Evolutionary conservation across 2,329 filamentous ascomycete genomes (phyloP).

Genomic region (Colletotrichum gloeosporioides): DNA sequence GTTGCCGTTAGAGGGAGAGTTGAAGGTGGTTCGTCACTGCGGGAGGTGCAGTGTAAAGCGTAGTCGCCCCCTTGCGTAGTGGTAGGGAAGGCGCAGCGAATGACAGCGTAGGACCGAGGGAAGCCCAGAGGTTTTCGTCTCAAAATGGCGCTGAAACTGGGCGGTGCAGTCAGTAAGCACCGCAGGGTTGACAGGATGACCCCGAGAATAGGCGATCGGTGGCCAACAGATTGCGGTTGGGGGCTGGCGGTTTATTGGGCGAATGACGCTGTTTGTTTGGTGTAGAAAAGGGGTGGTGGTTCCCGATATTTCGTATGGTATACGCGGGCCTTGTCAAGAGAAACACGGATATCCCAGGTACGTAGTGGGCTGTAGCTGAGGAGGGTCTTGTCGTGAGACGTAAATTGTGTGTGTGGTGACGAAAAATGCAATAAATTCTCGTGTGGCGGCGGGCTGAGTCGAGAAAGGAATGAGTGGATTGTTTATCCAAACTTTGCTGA

Average conservation of each 20-base stretch:
- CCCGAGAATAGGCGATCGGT: conserved; percentile 4
- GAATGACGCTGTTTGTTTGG: neutral
- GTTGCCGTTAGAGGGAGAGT: neutral
- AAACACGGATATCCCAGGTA: conserved; percentile 17
- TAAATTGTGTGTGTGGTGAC: neutral
- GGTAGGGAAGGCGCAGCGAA: conserved; percentile 3
- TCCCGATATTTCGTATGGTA: neutral
- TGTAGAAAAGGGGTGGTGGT: conserved; percentile 2
- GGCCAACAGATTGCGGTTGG: conserved; percentile 2
- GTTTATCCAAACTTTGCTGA: neutral
- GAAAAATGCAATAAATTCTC: neutral
- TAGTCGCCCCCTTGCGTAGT: conserved; percentile 2
- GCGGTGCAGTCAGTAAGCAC: conserved; percentile 20
- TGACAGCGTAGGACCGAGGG: neutral
- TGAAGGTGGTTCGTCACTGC: conserved; percentile 1
- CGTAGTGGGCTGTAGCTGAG: neutral
- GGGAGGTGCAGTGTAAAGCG: neutral
- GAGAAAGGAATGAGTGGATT: conserved; percentile 1
- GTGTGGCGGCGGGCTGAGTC: conserved; percentile 4
- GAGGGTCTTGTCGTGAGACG: neutral
- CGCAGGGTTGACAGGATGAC: conserved; percentile 5
- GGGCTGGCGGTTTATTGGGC: neutral
- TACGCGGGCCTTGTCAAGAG: neutral
- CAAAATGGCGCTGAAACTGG: conserved; percentile 22
- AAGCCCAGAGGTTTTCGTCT: conserved; percentile 19